Evolutionary conservation across 306 rosid species (phyloP), one percentile per base, ranked within the genome.

Genomic region (Prunus salicina): DNA sequence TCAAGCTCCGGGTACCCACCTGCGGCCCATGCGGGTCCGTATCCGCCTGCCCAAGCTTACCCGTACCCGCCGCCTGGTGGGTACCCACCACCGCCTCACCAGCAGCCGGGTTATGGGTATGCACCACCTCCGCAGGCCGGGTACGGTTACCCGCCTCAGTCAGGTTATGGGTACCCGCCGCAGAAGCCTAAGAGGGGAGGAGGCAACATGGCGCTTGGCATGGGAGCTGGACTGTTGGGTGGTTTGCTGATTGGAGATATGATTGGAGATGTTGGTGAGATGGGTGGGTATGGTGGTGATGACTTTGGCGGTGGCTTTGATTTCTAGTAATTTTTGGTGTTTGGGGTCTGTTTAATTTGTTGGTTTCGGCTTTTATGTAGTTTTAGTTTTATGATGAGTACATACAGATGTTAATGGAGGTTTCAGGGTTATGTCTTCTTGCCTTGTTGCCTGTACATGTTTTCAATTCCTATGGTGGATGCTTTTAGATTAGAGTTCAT

Each of bases 181-280:
- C 43, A 80, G 69, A 86, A 79, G 84, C 75, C 81, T 2, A 79
- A 56, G 64, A 79, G 32, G 72, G 61, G 69, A 71, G 55, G 80
- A 8, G 73, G 77, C 0, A 79, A 77, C 51, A 77, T 80, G 83
- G 89, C 52, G 61, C 4, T 87, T 32, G 90, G 90, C 3, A 15
- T 82, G 2, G 86, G 88, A 12, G 90, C 90, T 64, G 90, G 88
- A 16, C 55, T 84, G 67, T 73, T 87, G 11, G 90, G 90, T 20
- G 90, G 90, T 8, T 75, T 87, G 80, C 11, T 87, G 79, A 52
- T 87, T 13, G 90, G 90, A 12, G 88, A 87, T 27, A 77, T 82
- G 86, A 69, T 84, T 12, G 73, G 79, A 0, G 90, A 82, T 14
- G 75, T 74, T 1, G 74, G 76, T 10, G 86, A 80, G 0, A 24